Evolutionary conservation across 371 early-diverging fungal genomes (phyloP).

Genomic region (Circinella umbellata): DNA sequence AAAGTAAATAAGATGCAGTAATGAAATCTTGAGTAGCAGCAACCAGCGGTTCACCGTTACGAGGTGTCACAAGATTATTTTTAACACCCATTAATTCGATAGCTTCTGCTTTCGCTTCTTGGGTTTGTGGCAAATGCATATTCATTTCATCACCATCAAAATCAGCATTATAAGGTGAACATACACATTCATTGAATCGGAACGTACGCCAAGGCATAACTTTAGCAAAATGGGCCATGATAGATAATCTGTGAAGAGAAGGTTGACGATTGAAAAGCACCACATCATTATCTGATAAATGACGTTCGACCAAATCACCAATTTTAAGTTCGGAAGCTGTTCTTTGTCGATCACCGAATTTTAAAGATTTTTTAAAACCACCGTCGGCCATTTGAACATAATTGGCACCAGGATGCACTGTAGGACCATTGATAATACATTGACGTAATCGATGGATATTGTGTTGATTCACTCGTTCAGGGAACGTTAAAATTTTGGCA

Average conservation of each 20-base stretch:
- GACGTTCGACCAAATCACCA: constrained; percentile 98
- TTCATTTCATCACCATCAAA: constrained; percentile 99
- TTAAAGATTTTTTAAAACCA: constrained; percentile 70
- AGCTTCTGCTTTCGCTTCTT: constrained; percentile 98
- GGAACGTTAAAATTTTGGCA: constrained; percentile 97
- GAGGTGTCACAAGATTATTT: constrained; percentile 97
- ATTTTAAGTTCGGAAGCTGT: constrained; percentile 78
- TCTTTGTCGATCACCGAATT: constrained; percentile 75
- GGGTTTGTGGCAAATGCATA: constrained; percentile 99
- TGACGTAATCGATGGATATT: constrained; percentile 87
- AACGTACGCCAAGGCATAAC: constrained; percentile 98
- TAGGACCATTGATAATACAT: constrained; percentile 90
- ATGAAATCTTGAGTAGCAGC: constrained; percentile 99
- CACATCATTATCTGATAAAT: constrained; percentile 95
- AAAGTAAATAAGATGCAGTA: constrained; percentile 94
- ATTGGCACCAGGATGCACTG: constrained; percentile 96
- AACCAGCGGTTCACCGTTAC: constrained; percentile 98
- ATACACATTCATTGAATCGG: constrained; percentile 99
- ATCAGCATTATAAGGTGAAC: constrained; percentile 99
- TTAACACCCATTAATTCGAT: constrained; percentile 97
- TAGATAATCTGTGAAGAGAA: constrained; percentile 97
- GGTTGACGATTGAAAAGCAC: constrained; percentile 99
- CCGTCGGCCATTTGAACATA: constrained; percentile 68
- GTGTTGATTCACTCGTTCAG: constrained; percentile 91
- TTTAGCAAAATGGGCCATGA: constrained; percentile 98